These are phyloP conservation scores for Coleophoma crateriformis DNA, from an alignment of 2,329 filamentous ascomycete species.

Conservation along the genomic window DNA sequence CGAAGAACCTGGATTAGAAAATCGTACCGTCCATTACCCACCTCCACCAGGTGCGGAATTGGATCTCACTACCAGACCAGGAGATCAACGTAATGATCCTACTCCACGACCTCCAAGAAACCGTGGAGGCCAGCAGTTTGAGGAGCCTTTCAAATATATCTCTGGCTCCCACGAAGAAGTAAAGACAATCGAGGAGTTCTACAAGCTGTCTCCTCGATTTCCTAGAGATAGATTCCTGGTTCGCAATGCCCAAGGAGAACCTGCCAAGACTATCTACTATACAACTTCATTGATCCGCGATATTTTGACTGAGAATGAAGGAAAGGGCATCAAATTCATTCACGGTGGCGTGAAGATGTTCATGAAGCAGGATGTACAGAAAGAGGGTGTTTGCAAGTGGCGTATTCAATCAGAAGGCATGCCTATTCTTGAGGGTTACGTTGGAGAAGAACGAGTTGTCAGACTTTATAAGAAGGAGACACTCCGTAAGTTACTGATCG, in stretches of 20 bases:
- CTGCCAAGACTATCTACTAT: slow-evolving; percentile 95
- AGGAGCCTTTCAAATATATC: slow-evolving; percentile 95
- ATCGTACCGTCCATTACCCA: slow-evolving; percentile 27
- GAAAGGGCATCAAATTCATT: slow-evolving; percentile 88
- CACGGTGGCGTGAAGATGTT: slow-evolving; percentile 99
- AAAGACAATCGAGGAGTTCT: slow-evolving; percentile 73
- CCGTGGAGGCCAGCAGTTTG: slow-evolving; percentile 46
- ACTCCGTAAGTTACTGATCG: slow-evolving; percentile 74
- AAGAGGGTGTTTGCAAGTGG: slow-evolving; percentile 83
- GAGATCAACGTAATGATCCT: slow-evolving; percentile 14
- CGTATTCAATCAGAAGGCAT: slow-evolving; percentile 93
- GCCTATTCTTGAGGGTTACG: slow-evolving; percentile 84
- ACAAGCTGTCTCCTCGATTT: slow-evolving; percentile 77
- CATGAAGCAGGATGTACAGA: slow-evolving; percentile 92
- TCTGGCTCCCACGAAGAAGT: slow-evolving; percentile 70
- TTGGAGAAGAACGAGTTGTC: slow-evolving; percentile 72
- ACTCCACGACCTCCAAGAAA: slow-evolving; percentile 16
- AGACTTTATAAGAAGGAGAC: slow-evolving; percentile 73
- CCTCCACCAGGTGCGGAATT: slow-evolving; percentile 25
- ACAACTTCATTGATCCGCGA: slow-evolving; percentile 78
- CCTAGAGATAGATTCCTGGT: slow-evolving; percentile 93
- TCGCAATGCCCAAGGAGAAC: slow-evolving; percentile 81
- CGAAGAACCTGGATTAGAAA: slow-evolving; percentile 15
- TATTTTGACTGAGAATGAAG: slow-evolving; percentile 83
- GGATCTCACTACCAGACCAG: slow-evolving; percentile 20